A percentile compares a stretch with the other conserved stretches of the same genome.
phyloP scores from a whole-genome alignment of 2,329 filamentous ascomycete genomes.

The Aciculosporium take region DNA sequence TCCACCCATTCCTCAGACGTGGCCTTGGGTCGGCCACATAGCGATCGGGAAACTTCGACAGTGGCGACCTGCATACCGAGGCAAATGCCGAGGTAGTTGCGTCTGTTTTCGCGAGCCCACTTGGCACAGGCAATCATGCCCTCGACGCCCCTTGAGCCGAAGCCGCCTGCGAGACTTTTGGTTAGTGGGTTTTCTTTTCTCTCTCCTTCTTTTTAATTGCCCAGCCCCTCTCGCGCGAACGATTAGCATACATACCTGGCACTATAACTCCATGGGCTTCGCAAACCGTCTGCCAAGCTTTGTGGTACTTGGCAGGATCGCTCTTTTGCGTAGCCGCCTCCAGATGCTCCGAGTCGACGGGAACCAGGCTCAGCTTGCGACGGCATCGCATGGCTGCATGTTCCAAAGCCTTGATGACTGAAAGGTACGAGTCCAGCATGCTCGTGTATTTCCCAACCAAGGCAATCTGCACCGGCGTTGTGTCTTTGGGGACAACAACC shows the following conservation, averaged over 20 bases:
- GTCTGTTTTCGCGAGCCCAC: constrained; percentile 71
- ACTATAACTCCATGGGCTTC: constrained; percentile 47
- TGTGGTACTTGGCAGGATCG: constrained; percentile 59
- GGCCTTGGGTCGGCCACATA: constrained; percentile 47
- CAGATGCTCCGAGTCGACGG: constrained; percentile 74
- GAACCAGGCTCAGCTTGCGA: constrained; percentile 65
- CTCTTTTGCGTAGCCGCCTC: constrained; percentile 48
- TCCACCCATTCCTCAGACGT: constrained; percentile 40
- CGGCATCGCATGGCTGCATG: constrained; percentile 80
- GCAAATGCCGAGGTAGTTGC: constrained; percentile 79
- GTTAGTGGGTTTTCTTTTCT: no score
- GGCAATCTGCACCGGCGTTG: constrained; percentile 60
- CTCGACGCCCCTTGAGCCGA: constrained; percentile 67
- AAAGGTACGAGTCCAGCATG: constrained; percentile 75
- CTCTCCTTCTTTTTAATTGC: no score
- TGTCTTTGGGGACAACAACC: constrained; percentile 36
- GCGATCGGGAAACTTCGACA: constrained; percentile 70
- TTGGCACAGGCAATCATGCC: constrained; percentile 83
- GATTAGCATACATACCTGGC: constrained; percentile 5
- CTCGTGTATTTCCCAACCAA: constrained; percentile 87
- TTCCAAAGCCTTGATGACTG: constrained; percentile 74
- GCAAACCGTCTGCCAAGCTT: constrained; percentile 59
- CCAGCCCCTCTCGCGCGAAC: neutral
- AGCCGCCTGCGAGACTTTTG: constrained; percentile 39
- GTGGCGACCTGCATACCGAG: constrained; percentile 88